Evolutionary conservation across 306 rosid species (phyloP), one percentile per base, ranked within the genome.

Genomic region (Cicer arietinum): DNA sequence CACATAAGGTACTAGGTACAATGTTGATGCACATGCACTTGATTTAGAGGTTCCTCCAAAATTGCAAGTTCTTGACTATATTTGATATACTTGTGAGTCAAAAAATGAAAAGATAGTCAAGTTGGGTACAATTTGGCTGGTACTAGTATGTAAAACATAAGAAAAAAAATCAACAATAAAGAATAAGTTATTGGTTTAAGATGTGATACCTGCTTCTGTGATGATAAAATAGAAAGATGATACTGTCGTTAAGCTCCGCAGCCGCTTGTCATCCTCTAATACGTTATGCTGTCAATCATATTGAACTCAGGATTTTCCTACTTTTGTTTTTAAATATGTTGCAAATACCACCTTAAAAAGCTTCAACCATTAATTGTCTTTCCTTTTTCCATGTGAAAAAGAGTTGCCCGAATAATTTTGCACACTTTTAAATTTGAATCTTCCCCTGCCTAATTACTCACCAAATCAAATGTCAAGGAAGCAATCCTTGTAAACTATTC

Each of bases 171-270:
- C 4, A 13, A 60, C 37, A 50, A 16, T 69, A 62, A 40, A 42
- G 13, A 57, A 8, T 22, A 35, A 39, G 50, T 48, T 46, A 20
- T 63, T 53, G 45, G 44, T 2, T 40, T 62, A 66, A 16, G 69
- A 20, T 20, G 41, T 47, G 60, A 67, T 14, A 73, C 17, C 48
- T 17, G 5, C 12, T 62, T 54, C 35, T 79, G 61, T 13, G 16
- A 17, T 73, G 39, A 35, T 52, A 74, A 46, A 73, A 39, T 56
- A 37, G 58, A 58, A 67, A 64, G 61, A 74, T 40, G 75, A 46
- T 7, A 17, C 16, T 48, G 67, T 37, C 71, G 3, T 65, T 30
- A 41, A 13, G 44, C 43, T 60, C 44, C 4, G 40, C 40, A 22
- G 39, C 63, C 4, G 8, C 41, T 10, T 39, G 53, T 68, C 25